Base-by-base conservation (phyloP, 192 early-diverging fungal species). In the Funneliformis geosporum region DNA sequence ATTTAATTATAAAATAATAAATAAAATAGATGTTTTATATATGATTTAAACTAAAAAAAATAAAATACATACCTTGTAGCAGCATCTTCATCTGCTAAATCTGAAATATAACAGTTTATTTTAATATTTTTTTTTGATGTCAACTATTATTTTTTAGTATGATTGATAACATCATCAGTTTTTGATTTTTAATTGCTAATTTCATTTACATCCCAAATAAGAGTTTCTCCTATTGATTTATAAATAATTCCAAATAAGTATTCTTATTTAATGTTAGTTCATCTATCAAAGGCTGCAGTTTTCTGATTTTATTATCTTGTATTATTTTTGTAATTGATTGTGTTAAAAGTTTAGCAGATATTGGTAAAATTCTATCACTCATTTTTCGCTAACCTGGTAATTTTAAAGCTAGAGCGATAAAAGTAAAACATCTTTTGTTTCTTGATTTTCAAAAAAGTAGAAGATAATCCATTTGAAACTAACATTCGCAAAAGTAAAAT, bases 251-350 rank as follows among this genome's bases (percentile, higher is more conserved):
- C 47, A 23, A 27, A 60, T 33, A 74, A 50, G 4, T 74, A 25
- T 11, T 74, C 50, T 38, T 28, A 28, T 44, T 59, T 74, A 14
- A 73, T 27, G 23, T 73, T 73, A 55, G 46, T 27, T 46, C 71
- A 73, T n/a, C 71, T 46, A 73, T 73, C 71, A 55, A 73, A 47
- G 8, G 14, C 46, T 27, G 27, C 71, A 73, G 71, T 73, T 27
- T 46, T 55, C 71, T 23, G 55, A 71, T 42, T n/a, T 14, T n/a
- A 60, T 14, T 11, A 28, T 23, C 7, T 65, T 65, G 62, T 7
- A 10, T 23, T 28, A 25, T 65, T 38, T 7, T 38, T 10, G 14
- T 27, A 5, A 67, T 67, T 67, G 28, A 12, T 38, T 67, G 0
- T 11, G 23, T 28, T 67, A 67, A 16, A 12, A 33, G 8, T 39